Base-by-base conservation (phyloP, 1,284 basidiomycete genomes). In the Rhodotorula mucilaginosa region DNA sequence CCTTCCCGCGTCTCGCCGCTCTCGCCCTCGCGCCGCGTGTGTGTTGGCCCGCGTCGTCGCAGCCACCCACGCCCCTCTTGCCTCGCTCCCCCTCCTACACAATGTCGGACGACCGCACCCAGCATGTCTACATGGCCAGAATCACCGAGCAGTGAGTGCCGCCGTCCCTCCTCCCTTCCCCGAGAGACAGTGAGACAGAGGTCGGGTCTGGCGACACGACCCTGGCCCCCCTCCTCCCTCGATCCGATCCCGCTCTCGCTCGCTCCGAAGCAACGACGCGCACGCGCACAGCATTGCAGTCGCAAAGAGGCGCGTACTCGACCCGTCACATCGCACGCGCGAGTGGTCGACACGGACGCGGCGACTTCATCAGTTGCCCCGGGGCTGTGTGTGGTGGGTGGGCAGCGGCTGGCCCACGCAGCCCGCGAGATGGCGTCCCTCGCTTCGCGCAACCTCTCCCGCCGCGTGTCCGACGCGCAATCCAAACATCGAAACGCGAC, bases 41-140 rank as follows among this genome's bases (percentile, higher is more conserved):
- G 34, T 34, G 34, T 21, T 18, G 19, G 49, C 49, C 49, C 52
- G 23, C 52, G 23, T 54, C 54, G 26, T 29, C n/a, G 54, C 44
- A n/a, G 58, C 58, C 5, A n/a, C 26, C 34, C 51, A 47, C 58
- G 5, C n/a, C 58, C 21, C 18, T 26, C 26, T 29, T 46, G 23
- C 44, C 23, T 26, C 21, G 10, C 31, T 23, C 49, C 26, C 34
- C 18, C 26, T 26, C 26, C 26, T 26, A 26, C 46, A 8, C 44
- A 19, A 70, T 70, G 66, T 57, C 68, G 34, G 51, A 65, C 52
- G 72, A 71, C 51, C 58, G 57, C 12, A 44, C 64, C 46, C 54
- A 65, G 5, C 69, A 65, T 54, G 74, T 76, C 44, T 76, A 76
- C 75, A 76, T 76, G 75, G 71, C 63, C 26, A 69, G 75, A 51